Base-by-base conservation (phyloP, 2,329 filamentous ascomycete genomes). In the Colletotrichum viniferum region DNA sequence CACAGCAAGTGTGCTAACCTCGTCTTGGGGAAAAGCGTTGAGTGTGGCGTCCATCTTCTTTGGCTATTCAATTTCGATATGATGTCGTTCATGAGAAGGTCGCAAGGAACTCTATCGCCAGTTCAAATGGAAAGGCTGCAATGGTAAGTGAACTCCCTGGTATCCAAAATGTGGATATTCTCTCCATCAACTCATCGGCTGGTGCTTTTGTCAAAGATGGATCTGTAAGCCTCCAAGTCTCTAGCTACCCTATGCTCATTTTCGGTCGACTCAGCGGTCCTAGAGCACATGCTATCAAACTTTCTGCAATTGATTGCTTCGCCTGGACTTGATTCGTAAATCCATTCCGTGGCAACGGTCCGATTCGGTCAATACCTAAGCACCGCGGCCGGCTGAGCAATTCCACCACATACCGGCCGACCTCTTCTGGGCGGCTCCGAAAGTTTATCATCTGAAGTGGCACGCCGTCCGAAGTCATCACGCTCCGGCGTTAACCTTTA, bases 1-100 rank as follows among this genome's bases (percentile, higher is more conserved):
- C 3, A 66, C 13, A 7, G 18, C 6, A 8, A 66, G 13, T 3
- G 52, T 30, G 28, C 6, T 9, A n/a, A 36, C 13, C 16, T 56
- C 56, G 43, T 26, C 38, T 28, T 55, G 28, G 2, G 6, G n/a
- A 12, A 66, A 18, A 0, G 43, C 8, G 2, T 24, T 26, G 10
- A 55, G 30, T 36, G 43, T n/a, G 2, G 63, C 24, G 9, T 65
- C 62, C 62, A 65, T 65, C 9, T 65, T 52, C 10, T 12, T 21
- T 2, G 13, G 8, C 13, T 5, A 18, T 56, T 4, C 0, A 5
- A 6, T 6, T n/a, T 7, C 28, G 8, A 30, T n/a, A 0, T 1
- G 12, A 16, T n/a, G 28, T 61, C 18, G 7, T 61, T 12, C 10
- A 32, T 9, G 8, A 34, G 56, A 28, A 10, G 3, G 7, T 7